A percentile compares a stretch with the other conserved stretches of the same genome.
These are phyloP conservation scores for Russula lepida DNA, from an alignment of 768 basidiomycete genomes.

Conservation along the genomic window DNA sequence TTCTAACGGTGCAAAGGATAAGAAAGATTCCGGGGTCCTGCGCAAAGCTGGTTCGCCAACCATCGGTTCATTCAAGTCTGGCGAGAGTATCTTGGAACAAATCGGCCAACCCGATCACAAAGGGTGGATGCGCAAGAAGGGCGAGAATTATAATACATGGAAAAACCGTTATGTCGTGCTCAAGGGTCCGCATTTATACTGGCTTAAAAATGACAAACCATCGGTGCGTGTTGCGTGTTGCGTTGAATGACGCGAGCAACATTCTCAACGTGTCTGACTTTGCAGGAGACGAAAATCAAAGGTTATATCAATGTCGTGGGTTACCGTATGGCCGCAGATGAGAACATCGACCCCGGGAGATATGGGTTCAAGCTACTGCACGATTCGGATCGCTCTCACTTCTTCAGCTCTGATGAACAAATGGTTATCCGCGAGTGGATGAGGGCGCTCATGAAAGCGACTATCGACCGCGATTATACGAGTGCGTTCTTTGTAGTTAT, in stretches of 20 bases:
- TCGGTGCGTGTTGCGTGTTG: conserved; percentile 32
- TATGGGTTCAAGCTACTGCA: conserved; percentile 96
- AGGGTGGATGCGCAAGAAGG: conserved; percentile 96
- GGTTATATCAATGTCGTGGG: conserved; percentile 90
- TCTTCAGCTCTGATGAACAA: conserved; percentile 89
- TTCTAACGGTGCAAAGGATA: conserved; percentile 23
- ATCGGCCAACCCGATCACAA: conserved; percentile 85
- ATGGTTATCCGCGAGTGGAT: conserved; percentile 89
- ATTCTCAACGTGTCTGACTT: background rate
- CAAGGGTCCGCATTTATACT: conserved; percentile 88
- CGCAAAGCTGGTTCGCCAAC: conserved; percentile 47
- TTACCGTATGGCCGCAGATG: conserved; percentile 89
- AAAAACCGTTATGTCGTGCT: conserved; percentile 86
- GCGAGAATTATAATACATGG: conserved; percentile 89
- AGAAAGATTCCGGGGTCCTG: conserved; percentile 34
- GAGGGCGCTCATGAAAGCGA: conserved; percentile 99
- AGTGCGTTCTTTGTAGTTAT: conserved; percentile 41
- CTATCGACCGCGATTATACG: conserved; percentile 87
- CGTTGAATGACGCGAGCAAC: background rate
- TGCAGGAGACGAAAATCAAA: conserved; percentile 87
- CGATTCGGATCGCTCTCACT: conserved; percentile 79
- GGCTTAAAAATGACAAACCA: conserved; percentile 65
- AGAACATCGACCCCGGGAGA: conserved; percentile 82
- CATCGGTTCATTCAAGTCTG: conserved; percentile 29
- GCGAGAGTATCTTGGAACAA: conserved; percentile 75